phyloP scores from a whole-genome alignment of 108 stramenopile species.

The Cylindrotheca fusiformis region DNA sequence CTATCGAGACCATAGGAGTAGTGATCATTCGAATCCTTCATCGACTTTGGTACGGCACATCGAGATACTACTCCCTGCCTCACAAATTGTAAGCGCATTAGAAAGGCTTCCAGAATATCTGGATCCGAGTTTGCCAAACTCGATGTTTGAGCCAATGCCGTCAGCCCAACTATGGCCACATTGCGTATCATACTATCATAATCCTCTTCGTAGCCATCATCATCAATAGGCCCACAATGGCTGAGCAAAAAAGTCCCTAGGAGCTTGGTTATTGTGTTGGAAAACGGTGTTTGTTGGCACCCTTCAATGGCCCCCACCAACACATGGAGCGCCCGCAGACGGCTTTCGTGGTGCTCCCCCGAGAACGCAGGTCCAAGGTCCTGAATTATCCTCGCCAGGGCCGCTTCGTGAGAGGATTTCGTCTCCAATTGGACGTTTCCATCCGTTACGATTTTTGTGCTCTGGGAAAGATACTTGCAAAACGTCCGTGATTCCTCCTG shows the following conservation, averaged over 20 bases:
- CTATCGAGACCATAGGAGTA: slow-evolving; percentile 35
- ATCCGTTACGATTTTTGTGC: slow-evolving; percentile 7
- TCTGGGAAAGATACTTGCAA: slow-evolving; percentile 5
- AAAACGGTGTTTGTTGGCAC: slow-evolving; percentile 7
- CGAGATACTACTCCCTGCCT: slow-evolving; percentile 46
- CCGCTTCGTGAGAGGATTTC: slow-evolving; percentile 28
- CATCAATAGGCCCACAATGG: slow-evolving; percentile 54
- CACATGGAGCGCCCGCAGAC: slow-evolving; percentile 26
- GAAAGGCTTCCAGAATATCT: slow-evolving; percentile 27
- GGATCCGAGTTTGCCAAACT: slow-evolving; percentile 17
- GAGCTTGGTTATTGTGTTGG: slow-evolving; percentile 15
- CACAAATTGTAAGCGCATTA: slow-evolving; percentile 44
- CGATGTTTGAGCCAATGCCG: slow-evolving; percentile 23
- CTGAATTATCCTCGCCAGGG: slow-evolving; percentile 32
- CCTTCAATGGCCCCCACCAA: slow-evolving; percentile 37
- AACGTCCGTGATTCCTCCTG: slow-evolving; percentile 16
- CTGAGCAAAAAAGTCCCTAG: slow-evolving; percentile 54
- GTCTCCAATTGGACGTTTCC: slow-evolving; percentile 10
- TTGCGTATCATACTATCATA: slow-evolving; percentile 57
- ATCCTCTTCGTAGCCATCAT: slow-evolving; percentile 37
- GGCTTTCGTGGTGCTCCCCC: slow-evolving; percentile 9
- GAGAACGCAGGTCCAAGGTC: slow-evolving; percentile 34
- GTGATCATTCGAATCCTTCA: slow-evolving; percentile 6
- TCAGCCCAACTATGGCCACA: slow-evolving; percentile 44
- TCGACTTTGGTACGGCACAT: slow-evolving; percentile 43